Evolutionary conservation across 257 asterid species (phyloP).

Genomic region (Solanum infundibuliforme): DNA sequence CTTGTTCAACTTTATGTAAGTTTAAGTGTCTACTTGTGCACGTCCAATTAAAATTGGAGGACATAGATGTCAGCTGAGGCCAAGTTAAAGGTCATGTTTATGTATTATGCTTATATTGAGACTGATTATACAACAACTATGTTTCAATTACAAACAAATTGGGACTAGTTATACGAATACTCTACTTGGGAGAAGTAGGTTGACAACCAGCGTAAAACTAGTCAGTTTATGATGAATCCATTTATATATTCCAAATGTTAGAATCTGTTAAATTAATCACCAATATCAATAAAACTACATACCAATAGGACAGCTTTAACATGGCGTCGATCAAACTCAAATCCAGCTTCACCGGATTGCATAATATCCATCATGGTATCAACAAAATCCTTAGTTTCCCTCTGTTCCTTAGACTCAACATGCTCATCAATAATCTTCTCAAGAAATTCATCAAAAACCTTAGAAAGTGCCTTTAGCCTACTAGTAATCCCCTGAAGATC

Average conservation of each 20-base stretch:
- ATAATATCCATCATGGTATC: conserved; percentile 9
- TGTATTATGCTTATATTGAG: not conserved
- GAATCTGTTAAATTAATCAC: not conserved
- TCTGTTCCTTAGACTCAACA: not conserved
- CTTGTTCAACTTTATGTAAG: not conserved
- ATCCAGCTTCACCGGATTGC: conserved; percentile 9
- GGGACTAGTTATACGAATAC: not conserved
- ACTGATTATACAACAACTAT: not conserved
- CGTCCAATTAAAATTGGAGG: not conserved
- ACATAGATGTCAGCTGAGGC: too few species aligned
- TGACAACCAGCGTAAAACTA: not conserved
- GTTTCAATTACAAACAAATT: not conserved
- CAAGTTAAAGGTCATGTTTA: not conserved
- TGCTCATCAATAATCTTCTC: conserved; percentile 11
- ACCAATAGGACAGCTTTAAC: conserved; percentile 14
- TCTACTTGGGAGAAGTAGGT: not conserved
- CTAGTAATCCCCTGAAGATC: conserved; percentile 13
- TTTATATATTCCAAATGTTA: not conserved
- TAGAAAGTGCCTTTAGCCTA: not conserved
- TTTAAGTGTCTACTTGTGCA: too few species aligned
- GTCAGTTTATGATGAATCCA: not conserved
- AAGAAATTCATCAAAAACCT: conserved; percentile 4
- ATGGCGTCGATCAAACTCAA: conserved; percentile 4
- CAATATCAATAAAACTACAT: not conserved
- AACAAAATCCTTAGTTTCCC: conserved; percentile 4